These are phyloP conservation scores for Carnegiea gigantea DNA, from an alignment of 179 eudicot species.

Conservation along the genomic window DNA sequence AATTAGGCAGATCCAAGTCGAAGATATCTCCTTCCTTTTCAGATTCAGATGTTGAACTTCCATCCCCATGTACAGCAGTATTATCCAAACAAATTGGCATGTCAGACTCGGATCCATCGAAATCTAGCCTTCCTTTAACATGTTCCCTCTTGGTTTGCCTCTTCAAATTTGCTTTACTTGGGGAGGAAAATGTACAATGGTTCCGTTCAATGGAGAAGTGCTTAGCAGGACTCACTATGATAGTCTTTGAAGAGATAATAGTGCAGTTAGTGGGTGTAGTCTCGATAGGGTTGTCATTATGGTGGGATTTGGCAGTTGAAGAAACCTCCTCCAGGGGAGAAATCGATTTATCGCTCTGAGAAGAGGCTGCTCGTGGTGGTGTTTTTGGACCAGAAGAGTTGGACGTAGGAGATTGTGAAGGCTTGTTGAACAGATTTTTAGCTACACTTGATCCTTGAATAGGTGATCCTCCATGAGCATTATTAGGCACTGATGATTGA, in stretches of 20 bases:
- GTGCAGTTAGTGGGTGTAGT: constrained; percentile 61
- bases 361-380: constrained; percentile 60
- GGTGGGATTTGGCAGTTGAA: constrained; percentile 49
- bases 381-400: constrained; percentile 71
- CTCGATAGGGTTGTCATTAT: constrained; percentile 40
- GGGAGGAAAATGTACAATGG: constrained; percentile 65
- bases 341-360: constrained; percentile 58
- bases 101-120: constrained; percentile 50
- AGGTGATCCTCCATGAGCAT: constrained; percentile 29
- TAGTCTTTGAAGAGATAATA: constrained; percentile 65
- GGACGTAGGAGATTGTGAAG: constrained; percentile 45
- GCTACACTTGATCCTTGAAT: constrained; percentile 64
- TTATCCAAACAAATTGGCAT: constrained; percentile 31
- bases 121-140: constrained; percentile 84
- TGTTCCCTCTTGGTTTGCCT: constrained; percentile 54
- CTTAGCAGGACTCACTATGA: constrained; percentile 71
- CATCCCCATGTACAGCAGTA: constrained; percentile 29
- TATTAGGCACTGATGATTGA: constrained; percentile 29
- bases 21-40: constrained; percentile 56
- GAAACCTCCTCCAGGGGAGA: constrained; percentile 57
- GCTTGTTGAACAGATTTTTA: constrained; percentile 62
- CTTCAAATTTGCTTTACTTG: constrained; percentile 43
- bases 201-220: constrained; percentile 61
- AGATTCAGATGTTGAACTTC: constrained; percentile 46
- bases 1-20: constrained; percentile 65